Evolutionary conservation across 2,329 filamentous ascomycete genomes (phyloP), one percentile per base, ranked within the genome.

Genomic region (Colletotrichum incanum): DNA sequence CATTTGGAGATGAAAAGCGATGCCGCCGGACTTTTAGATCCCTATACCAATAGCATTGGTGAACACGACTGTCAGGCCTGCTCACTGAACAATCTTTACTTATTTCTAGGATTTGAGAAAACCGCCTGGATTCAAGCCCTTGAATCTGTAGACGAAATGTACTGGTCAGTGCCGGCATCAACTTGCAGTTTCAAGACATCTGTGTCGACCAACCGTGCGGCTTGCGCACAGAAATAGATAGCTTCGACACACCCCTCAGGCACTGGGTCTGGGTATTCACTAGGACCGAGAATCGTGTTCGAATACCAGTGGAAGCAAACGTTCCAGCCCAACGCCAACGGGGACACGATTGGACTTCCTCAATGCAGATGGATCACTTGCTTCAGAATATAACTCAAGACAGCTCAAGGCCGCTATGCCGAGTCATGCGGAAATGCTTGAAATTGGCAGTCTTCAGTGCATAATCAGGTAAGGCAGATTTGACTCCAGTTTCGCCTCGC

Each of bases 151-250:
- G 8, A 34, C 31, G 28, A n/a, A 28, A 34, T 43, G 37, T 6
- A 23, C 47, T 28, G 59, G 65, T 12, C 49, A 61, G 26, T 45
- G 16, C 34, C 65, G 58, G 58, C 52, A 58, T 47, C 65, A n/a
- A 28, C 31, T 20, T 58, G 18, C 28, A 43, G 69, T 68, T 72
- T 72, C 69, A 68, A 58, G 58, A 52, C 47, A 39, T 34, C 26
- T 31, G 20, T 4, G 54, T 41, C 23, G 39, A 34, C 50, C 34
- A 56, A 61, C 70, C 70, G 70, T 72, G 70, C 70, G 54, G 39
- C 28, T 31, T 45, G 31, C 65, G 70, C 70, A 72, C 70, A 63
- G 70, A 70, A 47, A 65, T 65, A 2, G 28, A 31, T 31, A 31
- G 52, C 65, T 23, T 63, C 59, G 4, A 62, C n/a, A 26, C 16